A percentile compares a stretch with the other conserved stretches of the same genome.
Conservation (phyloP, 768 basidiomycete species). For the Hericium erinaceus region DNA sequence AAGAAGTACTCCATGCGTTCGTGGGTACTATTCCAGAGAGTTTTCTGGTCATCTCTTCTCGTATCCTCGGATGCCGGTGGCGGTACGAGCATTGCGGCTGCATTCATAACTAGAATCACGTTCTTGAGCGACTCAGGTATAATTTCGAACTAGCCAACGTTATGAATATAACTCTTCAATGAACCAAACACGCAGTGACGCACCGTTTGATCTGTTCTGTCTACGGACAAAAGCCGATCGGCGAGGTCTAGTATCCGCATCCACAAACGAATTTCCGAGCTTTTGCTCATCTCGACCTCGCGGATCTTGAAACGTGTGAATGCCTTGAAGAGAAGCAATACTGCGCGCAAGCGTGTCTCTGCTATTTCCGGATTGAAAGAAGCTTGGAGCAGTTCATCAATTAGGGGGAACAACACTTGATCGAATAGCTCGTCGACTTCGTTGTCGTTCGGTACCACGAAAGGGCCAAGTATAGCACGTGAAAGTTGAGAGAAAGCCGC, state of each 20-base stretch:
- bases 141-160: conserved; percentile 70
- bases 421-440: conserved; percentile 28
- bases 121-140: conserved; percentile 96
- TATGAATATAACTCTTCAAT: neutral
- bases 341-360: conserved; percentile 82
- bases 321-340: conserved; percentile 86
- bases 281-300: conserved; percentile 31
- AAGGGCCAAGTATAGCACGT: conserved; percentile 13
- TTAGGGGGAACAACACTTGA: conserved; percentile 74
- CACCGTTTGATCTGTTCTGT: conserved; percentile 82
- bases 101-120: conserved; percentile 92
- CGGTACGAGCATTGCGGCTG: conserved; percentile 74
- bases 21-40: conserved; percentile 77
- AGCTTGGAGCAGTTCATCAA: conserved; percentile 85
- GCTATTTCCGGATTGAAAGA: conserved; percentile 79
- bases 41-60: conserved; percentile 52
- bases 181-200: conserved; percentile 20
- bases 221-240: conserved; percentile 81
- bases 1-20: conserved; percentile 86
- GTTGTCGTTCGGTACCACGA: conserved; percentile 1
- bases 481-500: conserved; percentile 58
- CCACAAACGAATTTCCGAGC: conserved; percentile 64
- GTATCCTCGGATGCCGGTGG: conserved; percentile 30
- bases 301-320: conserved; percentile 91
- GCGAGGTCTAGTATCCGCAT: conserved; percentile 82